Conservation (phyloP, 2,329 filamentous ascomycete species). For the Sphaerulina populicola region DNA sequence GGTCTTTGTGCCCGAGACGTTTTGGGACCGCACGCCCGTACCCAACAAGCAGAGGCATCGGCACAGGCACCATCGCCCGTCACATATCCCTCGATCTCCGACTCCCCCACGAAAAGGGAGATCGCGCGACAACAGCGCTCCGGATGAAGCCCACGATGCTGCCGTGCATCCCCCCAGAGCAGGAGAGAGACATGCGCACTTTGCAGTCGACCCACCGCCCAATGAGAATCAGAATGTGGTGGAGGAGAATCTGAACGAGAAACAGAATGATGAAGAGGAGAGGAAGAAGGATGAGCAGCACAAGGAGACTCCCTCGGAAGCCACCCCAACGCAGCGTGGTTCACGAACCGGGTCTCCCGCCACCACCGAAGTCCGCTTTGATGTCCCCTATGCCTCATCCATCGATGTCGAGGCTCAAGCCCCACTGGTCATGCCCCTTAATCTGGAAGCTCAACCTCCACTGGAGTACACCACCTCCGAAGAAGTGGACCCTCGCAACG, state of each 20-base stretch:
- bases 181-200: constrained; percentile 14
- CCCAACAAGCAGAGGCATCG: constrained; percentile 33
- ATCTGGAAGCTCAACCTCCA: constrained; percentile 7
- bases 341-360: not conserved
- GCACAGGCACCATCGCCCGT: constrained; percentile 13
- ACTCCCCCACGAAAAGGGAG: constrained; percentile 11
- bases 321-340: constrained; percentile 6
- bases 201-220: constrained; percentile 9
- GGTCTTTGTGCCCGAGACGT: constrained; percentile 87
- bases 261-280: not conserved
- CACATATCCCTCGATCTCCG: constrained; percentile 11
- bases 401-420: constrained; percentile 7
- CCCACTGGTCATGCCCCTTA: not conserved
- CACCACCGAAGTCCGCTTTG: constrained; percentile 15
- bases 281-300: too few species aligned
- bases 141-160: constrained; percentile 5
- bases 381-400: constrained; percentile 6
- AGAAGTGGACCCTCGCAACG: constrained; percentile 15
- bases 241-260: constrained; percentile 12
- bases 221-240: constrained; percentile 8
- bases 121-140: constrained; percentile 11
- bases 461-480: not conserved
- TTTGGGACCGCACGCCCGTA: constrained; percentile 78
- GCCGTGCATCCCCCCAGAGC: not conserved
- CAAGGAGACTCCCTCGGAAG: constrained; percentile 4